phyloP scores from a whole-genome alignment of 192 early-diverging fungal species.

The Coemansia sp. region DNA sequence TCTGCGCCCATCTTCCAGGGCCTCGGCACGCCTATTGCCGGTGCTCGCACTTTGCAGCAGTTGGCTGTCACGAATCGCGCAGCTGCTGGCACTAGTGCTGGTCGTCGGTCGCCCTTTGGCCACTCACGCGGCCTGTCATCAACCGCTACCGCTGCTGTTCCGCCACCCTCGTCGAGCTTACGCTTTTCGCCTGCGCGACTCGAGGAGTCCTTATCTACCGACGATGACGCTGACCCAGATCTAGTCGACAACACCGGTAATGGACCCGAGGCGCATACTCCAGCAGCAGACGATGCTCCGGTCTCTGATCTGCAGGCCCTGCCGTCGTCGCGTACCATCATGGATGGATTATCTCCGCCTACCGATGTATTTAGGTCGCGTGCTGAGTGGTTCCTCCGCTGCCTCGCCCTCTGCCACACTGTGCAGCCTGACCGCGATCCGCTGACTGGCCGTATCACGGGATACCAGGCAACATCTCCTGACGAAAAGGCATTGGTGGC shows the following conservation, averaged over 20 bases:
- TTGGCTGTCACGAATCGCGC: constrained; percentile 42
- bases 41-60: constrained; percentile 36
- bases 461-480: constrained; percentile 82
- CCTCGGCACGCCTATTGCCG: not conserved
- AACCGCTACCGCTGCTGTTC: not conserved
- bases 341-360: constrained; percentile 23
- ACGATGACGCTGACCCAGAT: constrained; percentile 25
- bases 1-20: constrained; percentile 10
- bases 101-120: constrained; percentile 9
- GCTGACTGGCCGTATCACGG: constrained; percentile 60
- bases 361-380: constrained; percentile 48
- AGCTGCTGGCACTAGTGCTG: not conserved
- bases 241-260: not conserved
- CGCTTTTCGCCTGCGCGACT: not conserved
- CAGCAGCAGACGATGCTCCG: constrained; percentile 44
- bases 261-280: constrained; percentile 27
- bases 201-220: not conserved
- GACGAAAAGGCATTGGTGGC: constrained; percentile 84
- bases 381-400: constrained; percentile 68
- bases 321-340: constrained; percentile 42
- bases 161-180: not conserved
- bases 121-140: constrained; percentile 35
- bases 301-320: constrained; percentile 38
- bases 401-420: constrained; percentile 83
- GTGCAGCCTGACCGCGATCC: constrained; percentile 72